Conservation (phyloP, 805 yeast genomes). For the Nakazawaea holstii region DNA sequence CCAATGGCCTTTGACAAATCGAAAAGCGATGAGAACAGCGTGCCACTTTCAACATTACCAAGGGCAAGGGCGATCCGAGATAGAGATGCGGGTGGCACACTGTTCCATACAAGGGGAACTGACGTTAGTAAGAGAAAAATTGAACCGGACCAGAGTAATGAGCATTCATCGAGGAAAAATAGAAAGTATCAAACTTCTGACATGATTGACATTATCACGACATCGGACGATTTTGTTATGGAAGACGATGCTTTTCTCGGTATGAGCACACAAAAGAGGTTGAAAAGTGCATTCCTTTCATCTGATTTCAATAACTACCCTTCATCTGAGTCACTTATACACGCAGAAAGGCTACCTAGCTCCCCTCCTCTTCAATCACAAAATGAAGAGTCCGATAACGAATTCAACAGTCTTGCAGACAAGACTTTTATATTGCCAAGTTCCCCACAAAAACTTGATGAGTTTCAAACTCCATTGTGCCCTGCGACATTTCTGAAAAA, state of each 20-base stretch:
- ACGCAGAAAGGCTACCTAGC: conserved; percentile 36
- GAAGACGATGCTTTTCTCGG: conserved; percentile 1
- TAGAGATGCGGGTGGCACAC: conserved; percentile 36
- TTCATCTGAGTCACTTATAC: conserved; percentile 14
- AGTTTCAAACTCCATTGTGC: background rate
- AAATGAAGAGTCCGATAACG: conserved; percentile 26
- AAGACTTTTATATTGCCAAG: conserved; percentile 12
- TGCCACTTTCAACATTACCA: conserved; percentile 34
- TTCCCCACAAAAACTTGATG: conserved; percentile 17
- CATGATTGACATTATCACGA: conserved; percentile 8
- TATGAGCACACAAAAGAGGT: conserved; percentile 1
- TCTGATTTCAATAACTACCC: conserved; percentile 10
- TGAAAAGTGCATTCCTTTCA: background rate
- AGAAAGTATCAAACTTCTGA: conserved; percentile 9
- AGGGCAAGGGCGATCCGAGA: conserved; percentile 33
- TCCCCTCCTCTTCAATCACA: conserved; percentile 24
- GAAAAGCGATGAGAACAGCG: conserved; percentile 21
- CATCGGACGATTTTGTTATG: conserved; percentile 3
- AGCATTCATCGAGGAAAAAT: background rate
- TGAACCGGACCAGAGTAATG: background rate
- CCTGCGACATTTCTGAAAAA: background rate
- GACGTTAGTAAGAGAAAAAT: conserved; percentile 31
- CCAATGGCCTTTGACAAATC: conserved; percentile 45
- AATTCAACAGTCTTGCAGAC: conserved; percentile 11
- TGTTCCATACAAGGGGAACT: conserved; percentile 36